These are phyloP conservation scores for Dactylellina cionopaga DNA, from an alignment of 2,329 filamentous ascomycete species.

Conservation along the genomic window DNA sequence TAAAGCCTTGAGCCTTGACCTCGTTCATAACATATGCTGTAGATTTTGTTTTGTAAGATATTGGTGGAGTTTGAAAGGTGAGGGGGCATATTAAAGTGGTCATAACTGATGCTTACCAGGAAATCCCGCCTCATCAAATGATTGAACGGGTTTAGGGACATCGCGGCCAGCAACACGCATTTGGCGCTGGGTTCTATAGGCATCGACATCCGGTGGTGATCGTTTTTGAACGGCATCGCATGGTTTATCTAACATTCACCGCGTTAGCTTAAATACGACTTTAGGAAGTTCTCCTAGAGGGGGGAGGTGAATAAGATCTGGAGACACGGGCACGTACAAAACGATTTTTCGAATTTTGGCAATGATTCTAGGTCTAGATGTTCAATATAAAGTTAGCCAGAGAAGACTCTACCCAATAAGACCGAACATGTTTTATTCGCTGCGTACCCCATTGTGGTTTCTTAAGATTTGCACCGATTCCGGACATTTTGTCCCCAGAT, in stretches of 20 bases:
- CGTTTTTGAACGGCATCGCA: slow-evolving; percentile 71
- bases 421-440: background rate
- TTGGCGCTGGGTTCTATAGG: slow-evolving; percentile 84
- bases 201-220: slow-evolving; percentile 80
- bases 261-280: background rate
- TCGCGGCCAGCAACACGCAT: slow-evolving; percentile 83
- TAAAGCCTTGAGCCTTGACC: slow-evolving; percentile 97
- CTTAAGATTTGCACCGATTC: slow-evolving; percentile 86
- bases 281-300: too few relatives aligned
- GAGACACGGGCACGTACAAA: slow-evolving; percentile 65
- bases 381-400: slow-evolving; percentile 20
- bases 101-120: slow-evolving; percentile 65
- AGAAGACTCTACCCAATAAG: background rate
- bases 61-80: slow-evolving; percentile 5
- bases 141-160: slow-evolving; percentile 93
- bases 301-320: background rate
- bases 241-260: slow-evolving; percentile 40
- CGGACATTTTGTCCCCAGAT: slow-evolving; percentile 92
- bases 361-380: slow-evolving; percentile 75
- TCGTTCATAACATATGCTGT: slow-evolving; percentile 90
- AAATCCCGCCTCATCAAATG: slow-evolving; percentile 97
- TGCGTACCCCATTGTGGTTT: slow-evolving; percentile 82
- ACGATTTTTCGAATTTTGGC: slow-evolving; percentile 98
- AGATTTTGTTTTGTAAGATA: slow-evolving; percentile 60
- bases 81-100: background rate